Evolutionary conservation across 805 yeast species (phyloP), one percentile per base, ranked within the genome.

Genomic region (Spathaspora hagerdaliae): DNA sequence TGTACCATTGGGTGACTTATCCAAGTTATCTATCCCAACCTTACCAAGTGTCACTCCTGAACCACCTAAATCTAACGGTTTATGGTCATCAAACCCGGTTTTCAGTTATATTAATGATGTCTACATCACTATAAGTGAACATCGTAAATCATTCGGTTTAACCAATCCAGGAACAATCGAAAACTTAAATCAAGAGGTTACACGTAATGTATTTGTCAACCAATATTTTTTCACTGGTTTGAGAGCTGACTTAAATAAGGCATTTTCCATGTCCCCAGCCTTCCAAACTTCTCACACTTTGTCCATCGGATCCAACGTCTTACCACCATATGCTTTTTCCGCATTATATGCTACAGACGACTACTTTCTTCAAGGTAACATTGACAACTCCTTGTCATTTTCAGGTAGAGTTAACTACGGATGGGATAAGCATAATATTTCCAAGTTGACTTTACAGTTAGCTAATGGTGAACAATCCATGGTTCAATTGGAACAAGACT

Each of bases 261-360:
- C 91, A 11, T 89, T 94, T 63, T 73, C 86, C 52, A 78, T 91
- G 78, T 83, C 83, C 69, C 99, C 99, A 47, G 91, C 88, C 48
- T 94, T 94, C 85, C 98, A 94, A 77, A 87, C 95, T 48, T 85
- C 96, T 51, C 99, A 94, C 66, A 85, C 96, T 49, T 85, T 94
- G 62, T 78, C 96, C 35, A 75, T 88, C 55, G 98, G 98, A 41
- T 85, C 95, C 46, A 82, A 83, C 53, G 79, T 81, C 39, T 75
- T 87, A 67, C 96, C 97, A 42, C 85, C 94, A 53, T 94, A 94
- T 66, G 91, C 96, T 27, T 87, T 92, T 65, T 81, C 89, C 47
- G 92, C 96, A 39, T 76, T 92, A 58, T 90, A 82, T 67, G 97
- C 95, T 51, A 82, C 85, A 51, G 97, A 92, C 61, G 79, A 81